Percentiles rank a stretch among this genome's conserved stretches.
Conservation (phyloP, 2,329 filamentous ascomycete species). For the Hypoxylon sp. region DNA sequence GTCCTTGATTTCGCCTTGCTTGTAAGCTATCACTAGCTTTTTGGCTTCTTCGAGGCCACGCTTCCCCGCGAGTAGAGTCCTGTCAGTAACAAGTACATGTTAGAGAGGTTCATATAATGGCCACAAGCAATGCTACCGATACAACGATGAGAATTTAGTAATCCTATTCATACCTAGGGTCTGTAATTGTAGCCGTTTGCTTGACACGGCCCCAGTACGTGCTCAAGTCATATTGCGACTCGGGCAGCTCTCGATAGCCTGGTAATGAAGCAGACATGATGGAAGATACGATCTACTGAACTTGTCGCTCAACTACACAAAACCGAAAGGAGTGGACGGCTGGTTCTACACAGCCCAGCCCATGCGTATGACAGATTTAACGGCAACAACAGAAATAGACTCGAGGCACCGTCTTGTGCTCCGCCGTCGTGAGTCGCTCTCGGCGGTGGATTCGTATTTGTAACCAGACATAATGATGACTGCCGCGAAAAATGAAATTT, state of each 20-base stretch:
- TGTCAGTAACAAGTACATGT: conserved; percentile 57
- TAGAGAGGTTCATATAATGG: conserved; percentile 25
- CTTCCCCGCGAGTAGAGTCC: conserved; percentile 86
- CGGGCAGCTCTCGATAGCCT: conserved; percentile 84
- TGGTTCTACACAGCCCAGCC: conserved; percentile 34
- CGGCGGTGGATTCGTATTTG: conserved; percentile 25
- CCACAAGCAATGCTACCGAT: not conserved
- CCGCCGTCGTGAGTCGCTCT: conserved; percentile 6
- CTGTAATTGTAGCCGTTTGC: conserved; percentile 90
- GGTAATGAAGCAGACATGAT: conserved; percentile 77
- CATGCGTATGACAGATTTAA: conserved; percentile 8
- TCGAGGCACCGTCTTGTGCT: conserved; percentile 7
- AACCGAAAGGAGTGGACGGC: conserved; percentile 35
- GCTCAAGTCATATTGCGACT: conserved; percentile 90
- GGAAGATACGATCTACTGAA: conserved; percentile 30
- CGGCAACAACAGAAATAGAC: conserved; percentile 9
- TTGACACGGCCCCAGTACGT: conserved; percentile 96
- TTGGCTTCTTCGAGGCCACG: conserved; percentile 89
- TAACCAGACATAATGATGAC: conserved; percentile 5
- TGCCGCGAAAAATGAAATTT: conserved; percentile 26
- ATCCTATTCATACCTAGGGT: conserved; percentile 84
- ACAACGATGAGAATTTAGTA: conserved; percentile 37
- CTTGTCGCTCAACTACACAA: conserved; percentile 24
- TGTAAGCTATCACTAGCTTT: conserved; percentile 84
- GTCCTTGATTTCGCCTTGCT: conserved; percentile 80